phyloP scores from a whole-genome alignment of 2,329 filamentous ascomycete species.

The Zymoseptoria ardabiliae region DNA sequence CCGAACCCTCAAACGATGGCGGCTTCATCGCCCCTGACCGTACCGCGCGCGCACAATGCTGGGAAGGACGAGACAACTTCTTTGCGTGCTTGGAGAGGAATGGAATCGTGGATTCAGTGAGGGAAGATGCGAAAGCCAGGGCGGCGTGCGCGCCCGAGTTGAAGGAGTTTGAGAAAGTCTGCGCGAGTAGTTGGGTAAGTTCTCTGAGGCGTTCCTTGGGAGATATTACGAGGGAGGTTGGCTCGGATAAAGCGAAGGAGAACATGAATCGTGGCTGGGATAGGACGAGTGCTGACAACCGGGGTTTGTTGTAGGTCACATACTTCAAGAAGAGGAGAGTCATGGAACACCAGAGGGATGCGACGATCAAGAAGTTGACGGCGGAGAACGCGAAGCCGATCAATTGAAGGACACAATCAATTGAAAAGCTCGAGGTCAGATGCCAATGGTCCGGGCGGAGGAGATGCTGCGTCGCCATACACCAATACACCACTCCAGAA shows the following conservation, averaged over 20 bases:
- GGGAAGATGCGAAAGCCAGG: constrained; percentile 47
- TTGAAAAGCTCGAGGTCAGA: background rate
- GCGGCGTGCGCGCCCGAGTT: constrained; percentile 52
- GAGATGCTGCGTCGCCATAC: background rate
- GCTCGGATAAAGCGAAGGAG: background rate
- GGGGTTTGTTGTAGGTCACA: constrained; percentile 57
- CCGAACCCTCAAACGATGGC: constrained; percentile 42
- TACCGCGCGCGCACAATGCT: constrained; percentile 74
- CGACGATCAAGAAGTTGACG: constrained; percentile 64
- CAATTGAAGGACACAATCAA: constrained; percentile 1
- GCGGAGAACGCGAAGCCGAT: constrained; percentile 35
- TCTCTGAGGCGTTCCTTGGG: background rate
- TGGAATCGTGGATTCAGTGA: constrained; percentile 69
- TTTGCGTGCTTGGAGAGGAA: constrained; percentile 80
- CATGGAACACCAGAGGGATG: constrained; percentile 79
- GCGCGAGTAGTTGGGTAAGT: constrained; percentile 83
- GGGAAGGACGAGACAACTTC: constrained; percentile 81
- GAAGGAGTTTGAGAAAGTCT: constrained; percentile 70
- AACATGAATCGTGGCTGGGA: background rate
- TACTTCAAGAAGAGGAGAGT: constrained; percentile 98
- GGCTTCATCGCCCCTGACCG: constrained; percentile 77
- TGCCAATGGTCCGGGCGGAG: background rate
- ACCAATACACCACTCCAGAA: background rate
- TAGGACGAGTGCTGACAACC: background rate
- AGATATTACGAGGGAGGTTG: no score